Evolutionary conservation across 345 rosid genomes (phyloP).

Genomic region (Syzygium oleosum): DNA sequence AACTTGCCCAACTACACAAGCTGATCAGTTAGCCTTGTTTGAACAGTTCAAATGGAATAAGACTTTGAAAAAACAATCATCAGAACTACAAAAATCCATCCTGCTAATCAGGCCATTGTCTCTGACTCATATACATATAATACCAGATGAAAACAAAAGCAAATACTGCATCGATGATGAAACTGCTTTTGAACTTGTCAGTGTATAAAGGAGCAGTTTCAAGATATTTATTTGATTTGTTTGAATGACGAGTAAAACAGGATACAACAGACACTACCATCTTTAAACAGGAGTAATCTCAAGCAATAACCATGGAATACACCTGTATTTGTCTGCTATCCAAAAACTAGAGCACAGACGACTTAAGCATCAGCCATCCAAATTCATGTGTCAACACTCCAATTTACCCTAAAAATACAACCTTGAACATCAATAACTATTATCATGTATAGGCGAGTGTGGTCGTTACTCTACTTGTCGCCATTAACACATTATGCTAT

Average conservation of each 20-base stretch:
- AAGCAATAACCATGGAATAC: neutral
- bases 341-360: neutral
- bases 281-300: neutral
- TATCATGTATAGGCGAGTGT: neutral
- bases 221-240: neutral
- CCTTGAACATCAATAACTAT: neutral
- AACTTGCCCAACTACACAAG: neutral
- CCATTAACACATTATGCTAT: neutral
- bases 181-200: neutral
- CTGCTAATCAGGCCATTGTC: neutral
- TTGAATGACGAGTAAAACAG: neutral
- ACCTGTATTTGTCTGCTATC: neutral
- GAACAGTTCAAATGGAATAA: neutral
- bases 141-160: neutral
- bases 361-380: neutral
- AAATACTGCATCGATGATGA: neutral
- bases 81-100: neutral
- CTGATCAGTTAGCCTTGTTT: neutral
- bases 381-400: neutral
- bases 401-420: neutral
- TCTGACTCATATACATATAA: neutral
- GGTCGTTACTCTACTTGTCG: neutral
- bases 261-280: neutral
- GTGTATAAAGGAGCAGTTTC: neutral
- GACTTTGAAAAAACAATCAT: neutral